A percentile compares a stretch with the other conserved stretches of the same genome.
Evolutionary conservation across 75 land plant species (phyloP).

Genomic region (Selaginella moellendorffii): DNA sequence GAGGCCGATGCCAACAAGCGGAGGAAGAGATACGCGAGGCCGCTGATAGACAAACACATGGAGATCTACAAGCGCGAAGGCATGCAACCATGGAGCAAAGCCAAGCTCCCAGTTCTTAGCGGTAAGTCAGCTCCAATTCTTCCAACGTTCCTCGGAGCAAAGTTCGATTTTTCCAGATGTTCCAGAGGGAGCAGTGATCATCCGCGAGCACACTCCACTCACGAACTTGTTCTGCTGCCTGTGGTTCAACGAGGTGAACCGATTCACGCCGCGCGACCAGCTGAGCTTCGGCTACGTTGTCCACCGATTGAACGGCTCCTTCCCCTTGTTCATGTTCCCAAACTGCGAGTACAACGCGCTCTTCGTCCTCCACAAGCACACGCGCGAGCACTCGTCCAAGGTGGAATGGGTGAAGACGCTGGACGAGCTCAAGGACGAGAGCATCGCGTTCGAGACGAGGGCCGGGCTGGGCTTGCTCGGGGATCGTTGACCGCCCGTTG

Average conservation of each 20-base stretch:
- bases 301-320: constrained; percentile 42
- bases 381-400: constrained; percentile 71
- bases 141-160: background rate
- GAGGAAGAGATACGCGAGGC: constrained; percentile 93
- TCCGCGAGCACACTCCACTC: constrained; percentile 74
- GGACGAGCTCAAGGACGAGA: constrained; percentile 36
- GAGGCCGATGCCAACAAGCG: constrained; percentile 96
- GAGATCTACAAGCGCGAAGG: constrained; percentile 77
- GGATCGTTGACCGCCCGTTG: background rate
- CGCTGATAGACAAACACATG: constrained; percentile 85
- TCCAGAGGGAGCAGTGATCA: constrained; percentile 88
- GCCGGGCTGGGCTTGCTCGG: constrained; percentile 58
- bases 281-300: constrained; percentile 92
- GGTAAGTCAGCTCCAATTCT: constrained; percentile 35
- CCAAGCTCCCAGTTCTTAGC: constrained; percentile 36
- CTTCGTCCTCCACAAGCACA: constrained; percentile 68
- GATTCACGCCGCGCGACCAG: constrained; percentile 94
- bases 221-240: constrained; percentile 80
- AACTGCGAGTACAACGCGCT: constrained; percentile 91
- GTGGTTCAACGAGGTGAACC: constrained; percentile 95
- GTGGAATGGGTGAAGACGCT: constrained; percentile 79
- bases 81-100: constrained; percentile 61
- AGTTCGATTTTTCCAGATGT: constrained; percentile 52
- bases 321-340: constrained; percentile 83
- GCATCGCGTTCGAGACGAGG: constrained; percentile 44